These are phyloP conservation scores for Coffea humblotiana DNA, from an alignment of 305 asterid species.

Conservation along the genomic window DNA sequence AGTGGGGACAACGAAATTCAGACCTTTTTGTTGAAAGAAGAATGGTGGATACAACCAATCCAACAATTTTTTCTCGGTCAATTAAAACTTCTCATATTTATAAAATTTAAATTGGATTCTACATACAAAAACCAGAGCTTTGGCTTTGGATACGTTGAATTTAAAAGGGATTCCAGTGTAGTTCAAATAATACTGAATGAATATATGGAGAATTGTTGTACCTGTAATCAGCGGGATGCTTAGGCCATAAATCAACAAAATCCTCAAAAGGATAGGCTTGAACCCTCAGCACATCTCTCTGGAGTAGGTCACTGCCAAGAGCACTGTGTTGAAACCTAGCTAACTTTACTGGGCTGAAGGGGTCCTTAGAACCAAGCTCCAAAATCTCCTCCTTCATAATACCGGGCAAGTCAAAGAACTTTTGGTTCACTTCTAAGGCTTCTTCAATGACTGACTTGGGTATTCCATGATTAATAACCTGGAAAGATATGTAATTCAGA, in stretches of 20 bases:
- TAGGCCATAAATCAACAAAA: background rate
- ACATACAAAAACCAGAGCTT: too few species aligned
- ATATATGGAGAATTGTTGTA: background rate
- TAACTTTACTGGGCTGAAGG: background rate
- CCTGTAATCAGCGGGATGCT: background rate
- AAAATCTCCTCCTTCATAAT: background rate
- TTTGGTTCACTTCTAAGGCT: background rate
- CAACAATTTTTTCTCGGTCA: slow-evolving; percentile 28
- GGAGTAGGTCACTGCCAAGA: background rate
- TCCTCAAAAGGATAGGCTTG: background rate
- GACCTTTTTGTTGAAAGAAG: too few species aligned
- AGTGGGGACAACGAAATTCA: too few species aligned
- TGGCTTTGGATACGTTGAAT: too few species aligned
- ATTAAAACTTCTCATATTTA: background rate
- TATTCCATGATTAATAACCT: slow-evolving; percentile 37
- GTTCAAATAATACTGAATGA: too few species aligned
- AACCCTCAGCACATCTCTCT: background rate
- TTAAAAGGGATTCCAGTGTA: too few species aligned
- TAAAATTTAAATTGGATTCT: too few species aligned
- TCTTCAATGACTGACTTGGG: background rate
- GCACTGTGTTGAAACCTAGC: background rate
- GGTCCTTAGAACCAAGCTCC: background rate
- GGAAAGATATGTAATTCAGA: background rate
- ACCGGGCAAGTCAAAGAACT: background rate
- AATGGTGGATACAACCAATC: slow-evolving; percentile 35